Evolutionary conservation across 371 early-diverging fungal species (phyloP).

Genomic region (Saksenaea vasiformis): DNA sequence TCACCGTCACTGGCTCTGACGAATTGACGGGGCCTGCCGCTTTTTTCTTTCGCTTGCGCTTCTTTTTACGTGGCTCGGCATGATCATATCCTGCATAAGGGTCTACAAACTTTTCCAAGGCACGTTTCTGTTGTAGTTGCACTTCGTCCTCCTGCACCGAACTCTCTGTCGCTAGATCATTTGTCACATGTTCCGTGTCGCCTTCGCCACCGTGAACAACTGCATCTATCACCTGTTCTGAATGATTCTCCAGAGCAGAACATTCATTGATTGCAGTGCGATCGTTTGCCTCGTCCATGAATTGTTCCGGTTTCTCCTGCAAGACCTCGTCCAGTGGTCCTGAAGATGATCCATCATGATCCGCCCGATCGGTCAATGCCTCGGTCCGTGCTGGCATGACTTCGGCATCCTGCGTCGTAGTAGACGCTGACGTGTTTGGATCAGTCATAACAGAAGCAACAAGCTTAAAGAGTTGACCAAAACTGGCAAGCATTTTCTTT

Average conservation of each 20-base stretch:
- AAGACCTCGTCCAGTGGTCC: too few relatives aligned
- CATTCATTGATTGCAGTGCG: too few relatives aligned
- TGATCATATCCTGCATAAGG: slow-evolving; percentile 15
- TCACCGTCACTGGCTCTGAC: slow-evolving; percentile 7
- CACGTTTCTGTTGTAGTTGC: slow-evolving; percentile 6
- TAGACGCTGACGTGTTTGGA: too few relatives aligned
- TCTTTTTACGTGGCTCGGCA: slow-evolving; percentile 9
- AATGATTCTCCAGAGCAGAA: background rate
- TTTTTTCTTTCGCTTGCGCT: slow-evolving; percentile 7
- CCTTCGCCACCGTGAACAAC: background rate
- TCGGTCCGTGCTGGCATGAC: too few relatives aligned
- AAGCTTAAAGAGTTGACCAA: too few relatives aligned
- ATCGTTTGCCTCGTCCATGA: too few relatives aligned
- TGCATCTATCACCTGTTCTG: background rate
- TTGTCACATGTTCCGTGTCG: background rate
- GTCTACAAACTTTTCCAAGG: background rate
- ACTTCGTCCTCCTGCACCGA: background rate
- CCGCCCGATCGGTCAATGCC: too few relatives aligned
- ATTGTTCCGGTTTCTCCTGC: too few relatives aligned
- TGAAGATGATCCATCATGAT: too few relatives aligned
- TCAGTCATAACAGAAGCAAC: too few relatives aligned
- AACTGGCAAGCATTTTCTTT: too few relatives aligned
- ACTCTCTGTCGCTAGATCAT: background rate
- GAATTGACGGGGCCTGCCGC: background rate
- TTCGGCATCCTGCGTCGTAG: too few relatives aligned